Evolutionary conservation across 2,329 filamentous ascomycete genomes (phyloP), one percentile per base, ranked within the genome.

Genomic region (Fusarium papillatum): DNA sequence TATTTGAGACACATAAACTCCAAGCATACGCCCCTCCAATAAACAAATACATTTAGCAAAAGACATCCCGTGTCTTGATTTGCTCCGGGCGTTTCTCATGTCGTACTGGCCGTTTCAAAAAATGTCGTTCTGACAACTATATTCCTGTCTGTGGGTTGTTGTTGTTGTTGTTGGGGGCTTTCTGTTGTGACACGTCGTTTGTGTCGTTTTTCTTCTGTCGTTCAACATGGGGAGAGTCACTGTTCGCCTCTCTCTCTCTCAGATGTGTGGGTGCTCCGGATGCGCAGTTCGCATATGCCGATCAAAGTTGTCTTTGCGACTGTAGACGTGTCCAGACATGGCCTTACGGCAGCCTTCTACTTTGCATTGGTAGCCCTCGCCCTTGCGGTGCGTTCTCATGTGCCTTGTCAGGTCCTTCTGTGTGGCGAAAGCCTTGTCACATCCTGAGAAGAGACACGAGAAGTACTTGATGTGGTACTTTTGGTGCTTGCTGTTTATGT

Each of bases 381-480:
- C 78, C 66, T 80, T 80, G 38, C 76, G 74, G 62, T 80, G 78
- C 36, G 77, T 80, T 7, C 76, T 75, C 64, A 74, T 77, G 66
- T 80, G 78, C 19, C 78, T 70, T 38, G 76, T 78, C 29, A 80
- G 61, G 55, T 80, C 78, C 36, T 80, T 80, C 61, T 80, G 78
- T 11, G 78, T 80, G 53, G 78, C 77, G 41, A 80, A 80, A 11
- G 77, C 78, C 53, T 78, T 78, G 36, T 78, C 75, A 34, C 78
- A 80, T 16, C 75, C 77, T 2, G 73, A 71, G 46, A 73, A 77
- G 19, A 80, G 77, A 70, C 78, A 80, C 26, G 77, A 75, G 50
- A 78, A 80, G 73, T 78, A 77, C 67, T 80, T 80, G 68, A 80
- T 76, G 69, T 80, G 78, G 59, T 80, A 80, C 66, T 80, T 80